These are phyloP conservation scores for Mimosa pudica DNA, from an alignment of 306 rosid species.

Conservation along the genomic window DNA sequence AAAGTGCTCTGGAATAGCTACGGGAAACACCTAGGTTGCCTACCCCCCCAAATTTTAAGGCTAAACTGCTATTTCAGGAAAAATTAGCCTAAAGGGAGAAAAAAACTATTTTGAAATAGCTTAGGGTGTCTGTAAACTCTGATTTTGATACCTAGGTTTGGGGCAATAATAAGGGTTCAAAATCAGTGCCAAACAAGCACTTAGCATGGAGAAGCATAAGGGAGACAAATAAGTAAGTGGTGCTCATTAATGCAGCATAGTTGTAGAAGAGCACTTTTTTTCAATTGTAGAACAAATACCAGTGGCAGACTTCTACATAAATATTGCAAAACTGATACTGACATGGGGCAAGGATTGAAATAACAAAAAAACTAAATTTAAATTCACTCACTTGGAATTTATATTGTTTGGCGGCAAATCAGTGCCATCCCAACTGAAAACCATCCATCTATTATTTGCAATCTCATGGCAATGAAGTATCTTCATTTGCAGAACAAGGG, in stretches of 20 bases:
- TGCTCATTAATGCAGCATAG: constrained; percentile 1
- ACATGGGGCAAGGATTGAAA: background rate
- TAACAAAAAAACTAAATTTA: constrained; percentile 24
- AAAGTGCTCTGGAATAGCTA: no score
- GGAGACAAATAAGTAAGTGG: background rate
- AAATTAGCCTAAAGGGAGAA: no score
- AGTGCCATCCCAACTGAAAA: constrained; percentile 83
- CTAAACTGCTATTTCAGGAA: no score
- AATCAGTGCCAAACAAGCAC: no score
- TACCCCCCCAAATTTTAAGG: no score
- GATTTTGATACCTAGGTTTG: no score
- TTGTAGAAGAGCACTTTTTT: constrained; percentile 7
- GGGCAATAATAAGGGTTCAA: no score
- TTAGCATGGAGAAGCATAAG: background rate
- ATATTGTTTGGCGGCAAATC: constrained; percentile 56
- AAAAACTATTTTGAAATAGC: no score
- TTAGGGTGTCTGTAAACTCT: no score
- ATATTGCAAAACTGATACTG: constrained; percentile 5
- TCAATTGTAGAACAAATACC: constrained; percentile 1
- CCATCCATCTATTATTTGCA: constrained; percentile 45
- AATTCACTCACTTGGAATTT: constrained; percentile 50
- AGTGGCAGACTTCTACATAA: background rate
- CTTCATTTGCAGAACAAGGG: constrained; percentile 43
- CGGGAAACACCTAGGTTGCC: no score
- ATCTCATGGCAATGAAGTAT: constrained; percentile 52